phyloP scores from a whole-genome alignment of 2,329 filamentous ascomycete species.

The Aspergillus hortae region DNA sequence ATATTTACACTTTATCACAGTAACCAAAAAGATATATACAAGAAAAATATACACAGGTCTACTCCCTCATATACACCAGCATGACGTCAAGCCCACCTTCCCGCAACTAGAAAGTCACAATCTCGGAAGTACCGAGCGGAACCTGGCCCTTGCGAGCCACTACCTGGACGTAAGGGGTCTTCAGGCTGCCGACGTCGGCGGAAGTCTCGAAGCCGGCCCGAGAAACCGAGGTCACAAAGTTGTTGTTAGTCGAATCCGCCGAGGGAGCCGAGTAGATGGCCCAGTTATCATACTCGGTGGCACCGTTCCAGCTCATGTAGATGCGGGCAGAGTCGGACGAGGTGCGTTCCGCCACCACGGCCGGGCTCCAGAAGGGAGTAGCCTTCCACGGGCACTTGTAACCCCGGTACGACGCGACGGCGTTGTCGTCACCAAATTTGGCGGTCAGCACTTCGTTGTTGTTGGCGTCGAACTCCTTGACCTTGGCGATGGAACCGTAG shows the following conservation, averaged over 20 bases:
- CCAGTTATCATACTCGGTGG: constrained; percentile 36
- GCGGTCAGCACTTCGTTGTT: constrained; percentile 30
- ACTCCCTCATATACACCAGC: neutral
- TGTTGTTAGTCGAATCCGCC: constrained; percentile 14
- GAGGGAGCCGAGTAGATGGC: constrained; percentile 26
- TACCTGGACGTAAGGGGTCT: constrained; percentile 23
- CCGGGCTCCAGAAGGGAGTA: constrained; percentile 27
- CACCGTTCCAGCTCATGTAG: constrained; percentile 40
- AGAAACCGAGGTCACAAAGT: constrained; percentile 17
- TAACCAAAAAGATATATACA: neutral
- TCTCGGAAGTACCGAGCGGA: constrained; percentile 19
- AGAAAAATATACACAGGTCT: neutral
- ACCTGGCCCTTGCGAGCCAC: constrained; percentile 26
- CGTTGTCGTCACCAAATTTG: constrained; percentile 29
- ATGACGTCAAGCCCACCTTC: neutral
- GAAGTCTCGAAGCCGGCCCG: constrained; percentile 30
- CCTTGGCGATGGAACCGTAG: constrained; percentile 33
- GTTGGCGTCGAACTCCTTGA: constrained; percentile 34
- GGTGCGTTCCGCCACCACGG: constrained; percentile 16
- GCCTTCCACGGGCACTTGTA: constrained; percentile 34
- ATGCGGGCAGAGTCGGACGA: constrained; percentile 16
- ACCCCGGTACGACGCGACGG: constrained; percentile 33
- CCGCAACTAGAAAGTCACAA: constrained; percentile 7
- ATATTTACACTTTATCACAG: neutral
- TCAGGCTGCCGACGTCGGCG: constrained; percentile 13